A percentile compares a stretch with the other conserved stretches of the same genome.
Evolutionary conservation across 768 basidiomycete species (phyloP).

Genomic region (Neoboletus subvelutipes): DNA sequence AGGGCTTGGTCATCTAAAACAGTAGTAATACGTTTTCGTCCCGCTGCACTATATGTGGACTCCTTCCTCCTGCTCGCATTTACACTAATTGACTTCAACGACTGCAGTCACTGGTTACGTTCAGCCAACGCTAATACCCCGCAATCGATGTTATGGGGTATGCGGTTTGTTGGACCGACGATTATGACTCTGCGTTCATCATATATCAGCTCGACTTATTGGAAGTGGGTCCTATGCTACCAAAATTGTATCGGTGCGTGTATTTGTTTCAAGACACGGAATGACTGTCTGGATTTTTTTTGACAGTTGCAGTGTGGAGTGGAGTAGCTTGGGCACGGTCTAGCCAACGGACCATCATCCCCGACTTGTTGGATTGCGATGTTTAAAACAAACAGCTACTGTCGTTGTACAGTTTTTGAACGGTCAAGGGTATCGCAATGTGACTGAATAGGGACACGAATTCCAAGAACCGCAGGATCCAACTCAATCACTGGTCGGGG

Average conservation of each 20-base stretch:
- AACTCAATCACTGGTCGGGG: neutral
- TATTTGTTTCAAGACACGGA: neutral
- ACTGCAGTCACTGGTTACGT: neutral
- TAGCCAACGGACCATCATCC: neutral
- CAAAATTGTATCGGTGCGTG: neutral
- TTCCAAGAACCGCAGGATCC: neutral
- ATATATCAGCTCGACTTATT: neutral
- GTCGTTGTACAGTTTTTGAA: too few species aligned
- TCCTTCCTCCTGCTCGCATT: neutral
- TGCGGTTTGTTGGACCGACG: neutral
- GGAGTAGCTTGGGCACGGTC: neutral
- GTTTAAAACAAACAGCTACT: neutral
- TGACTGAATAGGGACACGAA: too few species aligned
- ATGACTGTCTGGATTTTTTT: neutral
- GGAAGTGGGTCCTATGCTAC: neutral
- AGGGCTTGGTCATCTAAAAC: too few species aligned
- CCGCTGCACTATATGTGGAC: neutral
- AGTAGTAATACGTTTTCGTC: neutral
- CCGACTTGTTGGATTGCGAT: too few species aligned
- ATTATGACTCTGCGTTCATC: neutral
- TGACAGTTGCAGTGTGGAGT: neutral
- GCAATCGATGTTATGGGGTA: neutral
- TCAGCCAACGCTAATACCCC: neutral
- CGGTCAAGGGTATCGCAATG: too few species aligned
- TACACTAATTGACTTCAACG: neutral